Evolutionary conservation across 208 protist genomes (phyloP).

Genomic region (Trypanosoma theileri): DNA sequence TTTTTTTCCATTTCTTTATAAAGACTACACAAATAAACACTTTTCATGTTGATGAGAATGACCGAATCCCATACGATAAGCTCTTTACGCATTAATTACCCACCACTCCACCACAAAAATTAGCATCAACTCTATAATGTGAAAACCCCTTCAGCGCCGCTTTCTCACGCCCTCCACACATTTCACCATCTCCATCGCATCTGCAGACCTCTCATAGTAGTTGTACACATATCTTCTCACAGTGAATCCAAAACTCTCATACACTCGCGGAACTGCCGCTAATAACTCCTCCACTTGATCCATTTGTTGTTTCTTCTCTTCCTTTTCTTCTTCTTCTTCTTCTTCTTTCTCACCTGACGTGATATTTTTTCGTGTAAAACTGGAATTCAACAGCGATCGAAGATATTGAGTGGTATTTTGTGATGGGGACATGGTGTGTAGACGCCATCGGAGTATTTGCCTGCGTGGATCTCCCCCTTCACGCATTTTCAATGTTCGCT

Average conservation of each 20-base stretch:
- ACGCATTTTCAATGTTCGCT: slow-evolving; percentile 15
- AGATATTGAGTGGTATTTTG: slow-evolving; percentile 31
- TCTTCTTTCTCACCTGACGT: not conserved
- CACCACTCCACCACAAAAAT: not conserved
- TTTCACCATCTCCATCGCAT: slow-evolving; percentile 72
- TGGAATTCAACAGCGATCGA: not conserved
- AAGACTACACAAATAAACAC: too few relatives aligned
- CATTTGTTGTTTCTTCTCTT: slow-evolving; percentile 10
- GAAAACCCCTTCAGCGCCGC: not conserved
- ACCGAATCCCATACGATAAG: too few relatives aligned
- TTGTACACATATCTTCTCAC: slow-evolving; percentile 42
- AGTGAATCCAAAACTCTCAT: slow-evolving; percentile 46
- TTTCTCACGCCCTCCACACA: slow-evolving; percentile 21
- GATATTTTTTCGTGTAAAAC: not conserved
- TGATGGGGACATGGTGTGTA: slow-evolving; percentile 59
- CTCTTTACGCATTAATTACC: too few relatives aligned
- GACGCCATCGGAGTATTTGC: slow-evolving; percentile 48
- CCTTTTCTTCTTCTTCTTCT: not conserved
- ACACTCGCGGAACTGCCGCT: slow-evolving; percentile 36
- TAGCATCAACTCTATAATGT: not conserved
- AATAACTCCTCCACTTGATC: slow-evolving; percentile 34
- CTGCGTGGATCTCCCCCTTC: slow-evolving; percentile 6
- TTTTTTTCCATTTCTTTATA: too few relatives aligned
- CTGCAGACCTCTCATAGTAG: slow-evolving; percentile 54
- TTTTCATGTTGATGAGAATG: too few relatives aligned